Conservation (phyloP, 208 protist genomes). For the Acanthamoeba rhysodes region DNA sequence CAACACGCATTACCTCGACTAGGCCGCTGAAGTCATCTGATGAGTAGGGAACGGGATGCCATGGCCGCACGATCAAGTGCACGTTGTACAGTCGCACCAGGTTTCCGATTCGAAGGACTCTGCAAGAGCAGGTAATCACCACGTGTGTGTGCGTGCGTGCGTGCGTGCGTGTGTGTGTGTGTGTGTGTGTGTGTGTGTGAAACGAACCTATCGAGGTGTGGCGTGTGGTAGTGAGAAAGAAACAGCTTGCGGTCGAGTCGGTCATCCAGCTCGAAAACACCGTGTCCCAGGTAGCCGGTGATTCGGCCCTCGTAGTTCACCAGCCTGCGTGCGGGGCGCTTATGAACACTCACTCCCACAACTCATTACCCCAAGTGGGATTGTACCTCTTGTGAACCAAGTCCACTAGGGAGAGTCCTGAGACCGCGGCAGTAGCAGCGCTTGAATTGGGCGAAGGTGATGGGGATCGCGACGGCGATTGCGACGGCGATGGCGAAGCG, state of each 20-base stretch:
- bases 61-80: conserved; percentile 13
- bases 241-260: conserved; percentile 26
- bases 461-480: background rate
- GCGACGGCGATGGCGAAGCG: background rate
- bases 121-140: background rate
- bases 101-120: background rate
- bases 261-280: conserved; percentile 10
- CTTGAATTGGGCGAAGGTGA: background rate
- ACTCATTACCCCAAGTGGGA: background rate
- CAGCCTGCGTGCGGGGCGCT: background rate
- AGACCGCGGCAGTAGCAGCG: background rate
- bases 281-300: background rate
- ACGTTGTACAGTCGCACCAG: conserved; percentile 29
- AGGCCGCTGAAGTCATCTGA: conserved; percentile 6
- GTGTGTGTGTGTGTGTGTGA: background rate
- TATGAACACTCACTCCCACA: background rate
- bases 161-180: background rate
- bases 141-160: background rate
- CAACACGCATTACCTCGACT: background rate
- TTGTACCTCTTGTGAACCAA: background rate
- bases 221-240: conserved; percentile 10
- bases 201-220: background rate
- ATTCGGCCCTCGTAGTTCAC: conserved; percentile 43
- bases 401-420: background rate
- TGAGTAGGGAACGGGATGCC: background rate